A percentile compares a stretch with the other conserved stretches of the same genome.
Evolutionary conservation across 176 grass and related monocot genomes (phyloP).

Genomic region (Panicum miliaceum): DNA sequence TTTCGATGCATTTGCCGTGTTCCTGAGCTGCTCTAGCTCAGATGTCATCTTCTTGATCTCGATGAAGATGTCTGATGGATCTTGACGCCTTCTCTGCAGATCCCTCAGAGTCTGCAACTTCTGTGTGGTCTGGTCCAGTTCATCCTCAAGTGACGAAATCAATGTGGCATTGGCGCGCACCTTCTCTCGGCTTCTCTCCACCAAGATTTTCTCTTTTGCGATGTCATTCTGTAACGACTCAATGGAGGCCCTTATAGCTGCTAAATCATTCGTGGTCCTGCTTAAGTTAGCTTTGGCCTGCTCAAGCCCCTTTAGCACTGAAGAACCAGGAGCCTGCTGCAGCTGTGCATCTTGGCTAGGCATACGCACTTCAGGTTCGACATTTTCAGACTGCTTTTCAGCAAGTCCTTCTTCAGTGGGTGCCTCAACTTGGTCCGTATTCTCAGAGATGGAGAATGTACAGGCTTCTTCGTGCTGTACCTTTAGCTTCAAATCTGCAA

Average conservation of each 20-base stretch:
- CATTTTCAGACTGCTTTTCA: background rate
- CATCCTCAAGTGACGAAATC: constrained; percentile 63
- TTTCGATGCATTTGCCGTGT: constrained; percentile 46
- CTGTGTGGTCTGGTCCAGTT: constrained; percentile 51
- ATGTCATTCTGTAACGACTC: constrained; percentile 56
- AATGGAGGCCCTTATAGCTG: constrained; percentile 52
- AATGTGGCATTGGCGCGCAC: constrained; percentile 45
- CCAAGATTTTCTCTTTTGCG: constrained; percentile 59
- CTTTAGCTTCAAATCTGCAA: constrained; percentile 66
- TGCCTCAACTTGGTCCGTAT: background rate
- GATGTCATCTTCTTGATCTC: constrained; percentile 74
- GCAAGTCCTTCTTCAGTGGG: background rate
- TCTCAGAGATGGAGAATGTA: background rate
- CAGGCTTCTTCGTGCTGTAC: constrained; percentile 47
- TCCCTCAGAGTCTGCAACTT: constrained; percentile 54
- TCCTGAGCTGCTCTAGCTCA: constrained; percentile 69
- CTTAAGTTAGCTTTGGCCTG: constrained; percentile 66
- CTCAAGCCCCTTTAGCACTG: constrained; percentile 65
- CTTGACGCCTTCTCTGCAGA: constrained; percentile 43
- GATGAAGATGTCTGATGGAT: constrained; percentile 41
- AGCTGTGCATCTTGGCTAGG: background rate
- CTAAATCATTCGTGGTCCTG: constrained; percentile 64
- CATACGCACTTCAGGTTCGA: background rate
- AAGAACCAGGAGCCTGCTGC: constrained; percentile 26
- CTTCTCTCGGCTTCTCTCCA: constrained; percentile 59